Evolutionary conservation across 2,329 filamentous ascomycete genomes (phyloP).

Genomic region (Botryotinia globosa): DNA sequence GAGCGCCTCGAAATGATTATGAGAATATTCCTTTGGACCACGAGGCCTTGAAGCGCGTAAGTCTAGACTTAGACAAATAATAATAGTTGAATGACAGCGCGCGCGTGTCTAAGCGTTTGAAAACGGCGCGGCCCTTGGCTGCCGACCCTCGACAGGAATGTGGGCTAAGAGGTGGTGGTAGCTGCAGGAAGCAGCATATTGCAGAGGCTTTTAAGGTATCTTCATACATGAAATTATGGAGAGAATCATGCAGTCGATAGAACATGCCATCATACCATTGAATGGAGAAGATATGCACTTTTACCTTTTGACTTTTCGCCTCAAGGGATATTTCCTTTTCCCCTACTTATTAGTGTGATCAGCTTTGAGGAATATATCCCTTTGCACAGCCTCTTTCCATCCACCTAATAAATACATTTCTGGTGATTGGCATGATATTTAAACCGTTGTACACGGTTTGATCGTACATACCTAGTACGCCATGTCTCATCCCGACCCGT

Average conservation of each 20-base stretch:
- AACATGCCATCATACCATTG: conserved; percentile 6
- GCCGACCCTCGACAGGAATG: conserved; percentile 8
- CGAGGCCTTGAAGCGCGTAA: not conserved
- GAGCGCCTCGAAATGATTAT: not conserved
- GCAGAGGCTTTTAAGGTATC: not conserved
- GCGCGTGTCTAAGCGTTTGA: conserved; percentile 8
- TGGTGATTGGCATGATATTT: not conserved
- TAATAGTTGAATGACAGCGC: not conserved
- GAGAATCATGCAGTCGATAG: conserved; percentile 11
- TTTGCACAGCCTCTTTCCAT: not conserved
- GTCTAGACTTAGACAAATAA: conserved; percentile 1
- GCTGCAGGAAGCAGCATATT: conserved; percentile 6
- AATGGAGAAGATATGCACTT: conserved; percentile 7
- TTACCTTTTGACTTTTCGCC: conserved; percentile 6
- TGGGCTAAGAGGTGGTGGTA: not conserved
- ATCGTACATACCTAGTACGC: conserved; percentile 13
- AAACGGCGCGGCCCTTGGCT: conserved; percentile 18
- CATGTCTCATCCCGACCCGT: conserved; percentile 16
- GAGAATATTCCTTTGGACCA: not conserved
- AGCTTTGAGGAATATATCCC: not conserved
- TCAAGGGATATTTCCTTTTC: not conserved
- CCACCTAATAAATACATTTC: not conserved
- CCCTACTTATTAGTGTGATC: not conserved
- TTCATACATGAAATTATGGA: conserved; percentile 11
- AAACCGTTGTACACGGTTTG: conserved; percentile 17